A percentile compares a stretch with the other conserved stretches of the same genome.
Evolutionary conservation across 2,329 filamentous ascomycete species (phyloP).

Genomic region (Coniochaeta hoffmannii): DNA sequence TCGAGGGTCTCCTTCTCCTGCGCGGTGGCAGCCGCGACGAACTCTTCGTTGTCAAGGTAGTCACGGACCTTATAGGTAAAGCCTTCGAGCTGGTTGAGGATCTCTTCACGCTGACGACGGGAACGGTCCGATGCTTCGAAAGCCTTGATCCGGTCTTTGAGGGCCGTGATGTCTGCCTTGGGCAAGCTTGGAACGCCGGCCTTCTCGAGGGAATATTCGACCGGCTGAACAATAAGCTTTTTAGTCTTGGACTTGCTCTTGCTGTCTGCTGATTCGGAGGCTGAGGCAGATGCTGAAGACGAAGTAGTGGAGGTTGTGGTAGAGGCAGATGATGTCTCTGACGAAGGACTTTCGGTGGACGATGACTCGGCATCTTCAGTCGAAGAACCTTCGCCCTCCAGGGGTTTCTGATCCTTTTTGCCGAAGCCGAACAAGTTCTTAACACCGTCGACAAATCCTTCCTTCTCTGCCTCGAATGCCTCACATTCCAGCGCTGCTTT

Average conservation of each 20-base stretch:
- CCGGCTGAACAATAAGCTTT: conserved; percentile 47
- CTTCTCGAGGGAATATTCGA: conserved; percentile 42
- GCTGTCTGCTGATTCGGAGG: conserved; percentile 41
- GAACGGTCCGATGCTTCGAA: conserved; percentile 82
- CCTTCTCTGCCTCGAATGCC: conserved; percentile 64
- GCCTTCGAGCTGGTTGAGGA: conserved; percentile 84
- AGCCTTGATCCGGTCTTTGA: conserved; percentile 67
- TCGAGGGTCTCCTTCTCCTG: conserved; percentile 61
- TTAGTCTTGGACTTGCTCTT: conserved; percentile 52
- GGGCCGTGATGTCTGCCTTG: conserved; percentile 38
- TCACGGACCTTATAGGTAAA: conserved; percentile 88
- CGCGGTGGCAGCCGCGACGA: conserved; percentile 63
- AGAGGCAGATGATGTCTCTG: conserved; percentile 23
- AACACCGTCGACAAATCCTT: conserved; percentile 82
- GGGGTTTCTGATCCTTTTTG: conserved; percentile 74
- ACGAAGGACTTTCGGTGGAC: conserved; percentile 29
- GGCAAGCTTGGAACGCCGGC: conserved; percentile 41
- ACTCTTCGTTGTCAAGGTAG: conserved; percentile 68
- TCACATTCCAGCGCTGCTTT: conserved; percentile 81
- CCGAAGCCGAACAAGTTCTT: conserved; percentile 96
- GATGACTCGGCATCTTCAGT: conserved; percentile 32
- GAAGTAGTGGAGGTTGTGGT: conserved; percentile 11
- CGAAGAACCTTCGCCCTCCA: conserved; percentile 54
- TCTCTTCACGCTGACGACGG: conserved; percentile 71
- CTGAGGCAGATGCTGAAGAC: conserved; percentile 33